Evolutionary conservation across 306 rosid genomes (phyloP).

Genomic region (Cyclanthera cordifolia): DNA sequence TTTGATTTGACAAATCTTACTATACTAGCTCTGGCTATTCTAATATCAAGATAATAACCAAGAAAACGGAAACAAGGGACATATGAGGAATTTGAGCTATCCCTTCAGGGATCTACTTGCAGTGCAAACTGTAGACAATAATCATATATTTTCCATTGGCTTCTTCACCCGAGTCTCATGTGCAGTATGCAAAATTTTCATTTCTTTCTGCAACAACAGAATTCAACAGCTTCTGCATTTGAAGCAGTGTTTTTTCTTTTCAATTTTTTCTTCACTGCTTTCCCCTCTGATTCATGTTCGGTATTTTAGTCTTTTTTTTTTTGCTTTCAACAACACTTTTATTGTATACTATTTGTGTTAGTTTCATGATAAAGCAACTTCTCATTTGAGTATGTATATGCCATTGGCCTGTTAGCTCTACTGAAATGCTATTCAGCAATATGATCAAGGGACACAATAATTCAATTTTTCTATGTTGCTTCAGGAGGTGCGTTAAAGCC

Average conservation of each 20-base stretch:
- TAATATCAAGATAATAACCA: not conserved
- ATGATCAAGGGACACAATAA: not conserved
- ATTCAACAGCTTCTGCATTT: not conserved
- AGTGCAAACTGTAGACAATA: not conserved
- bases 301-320: not conserved
- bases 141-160: not conserved
- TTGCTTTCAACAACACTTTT: not conserved
- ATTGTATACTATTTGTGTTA: not conserved
- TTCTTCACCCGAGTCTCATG: not conserved
- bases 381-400: not conserved
- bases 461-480: slow-evolving; percentile 11
- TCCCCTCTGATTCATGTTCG: not conserved
- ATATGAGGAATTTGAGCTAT: not conserved
- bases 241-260: not conserved
- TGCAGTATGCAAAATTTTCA: not conserved
- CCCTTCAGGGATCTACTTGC: not conserved
- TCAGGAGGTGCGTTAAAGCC: slow-evolving; percentile 98
- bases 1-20: not conserved
- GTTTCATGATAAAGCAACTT: not conserved
- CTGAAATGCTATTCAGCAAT: slow-evolving; percentile 3
- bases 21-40: not conserved
- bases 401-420: not conserved
- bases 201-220: not conserved
- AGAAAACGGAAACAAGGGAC: not conserved
- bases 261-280: too few relatives aligned